Percentiles rank a stretch among this genome's conserved stretches.
Evolutionary conservation across 306 rosid genomes (phyloP).

Genomic region (Abrus precatorius): DNA sequence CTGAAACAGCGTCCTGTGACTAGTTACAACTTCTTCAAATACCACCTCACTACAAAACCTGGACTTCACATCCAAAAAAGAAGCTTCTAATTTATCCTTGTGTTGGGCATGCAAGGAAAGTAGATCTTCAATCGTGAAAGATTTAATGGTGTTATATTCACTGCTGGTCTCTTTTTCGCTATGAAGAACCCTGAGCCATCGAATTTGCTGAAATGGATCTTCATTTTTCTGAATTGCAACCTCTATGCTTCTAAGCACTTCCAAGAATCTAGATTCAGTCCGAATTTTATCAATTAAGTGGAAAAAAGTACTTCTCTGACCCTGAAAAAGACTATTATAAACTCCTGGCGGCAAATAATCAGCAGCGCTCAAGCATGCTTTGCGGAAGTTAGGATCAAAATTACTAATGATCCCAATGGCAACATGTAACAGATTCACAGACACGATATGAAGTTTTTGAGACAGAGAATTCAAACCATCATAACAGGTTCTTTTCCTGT

Average conservation of each 20-base stretch:
- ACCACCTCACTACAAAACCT: slow-evolving; percentile 69
- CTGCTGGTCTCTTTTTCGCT: slow-evolving; percentile 46
- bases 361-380: slow-evolving; percentile 82
- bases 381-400: slow-evolving; percentile 70
- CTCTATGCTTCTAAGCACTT: slow-evolving; percentile 60
- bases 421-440: slow-evolving; percentile 67
- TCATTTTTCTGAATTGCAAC: slow-evolving; percentile 64
- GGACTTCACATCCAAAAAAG: slow-evolving; percentile 65
- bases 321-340: slow-evolving; percentile 53
- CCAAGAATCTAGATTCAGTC: slow-evolving; percentile 62
- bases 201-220: slow-evolving; percentile 71
- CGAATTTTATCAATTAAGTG: slow-evolving; percentile 62
- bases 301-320: slow-evolving; percentile 56
- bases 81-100: slow-evolving; percentile 62
- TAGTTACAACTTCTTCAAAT: slow-evolving; percentile 65
- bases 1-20: slow-evolving; percentile 66
- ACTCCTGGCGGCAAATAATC: slow-evolving; percentile 51
- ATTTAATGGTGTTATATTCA: slow-evolving; percentile 50
- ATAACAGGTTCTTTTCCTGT: slow-evolving; percentile 46
- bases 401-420: slow-evolving; percentile 67
- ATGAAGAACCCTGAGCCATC: slow-evolving; percentile 67
- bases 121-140: slow-evolving; percentile 52
- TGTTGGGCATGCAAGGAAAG: slow-evolving; percentile 49
- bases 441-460: slow-evolving; percentile 50
- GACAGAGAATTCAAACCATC: slow-evolving; percentile 46